Evolutionary conservation across 2,329 filamentous ascomycete species (phyloP), one percentile per base, ranked within the genome.

Genomic region (Fusarium verrucosum): DNA sequence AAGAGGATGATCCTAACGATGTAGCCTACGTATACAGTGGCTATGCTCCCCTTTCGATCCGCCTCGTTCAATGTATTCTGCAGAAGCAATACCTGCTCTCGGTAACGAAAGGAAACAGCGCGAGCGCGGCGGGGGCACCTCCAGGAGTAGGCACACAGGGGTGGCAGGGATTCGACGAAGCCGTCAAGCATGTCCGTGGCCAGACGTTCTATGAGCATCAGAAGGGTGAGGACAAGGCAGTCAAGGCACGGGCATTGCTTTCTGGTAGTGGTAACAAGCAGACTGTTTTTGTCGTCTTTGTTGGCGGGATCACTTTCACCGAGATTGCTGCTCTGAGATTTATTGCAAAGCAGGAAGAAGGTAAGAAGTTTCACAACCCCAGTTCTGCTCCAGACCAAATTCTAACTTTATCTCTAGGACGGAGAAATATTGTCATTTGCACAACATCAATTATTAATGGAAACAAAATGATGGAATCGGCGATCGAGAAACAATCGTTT

Each of bases 1-100:
- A 96, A 73, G 95, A 99, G 77, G 89, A 95, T 58, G 91, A 96
- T 42, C 95, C 95, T 4, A 92, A 95, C 71, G 95, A 99, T 71
- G 89, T 98, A 61, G 91, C 94, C n/a, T 99, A 99, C 72, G 94
- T 97, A 11, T 99, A 98, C 78, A 96, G 92, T 65, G 96, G 95
- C 49, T 99, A 98, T 74, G 95, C 96, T 6, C 96, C 95, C 0
- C 84, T 99, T 13, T 96, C 92, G 40, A 87, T 98, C 50, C 89
- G 95, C 16, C 85, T 99, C 6, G 90, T 99, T 7, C 96, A 99
- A 77, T 95, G 92, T 74, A 86, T 98, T 45, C 79, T 99, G 43
- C 94, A 98, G 76, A 99, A 99, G 76, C 87, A 92, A 54, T 91
- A 94, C 68, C 81, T 99, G 26, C 81, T 89, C 54, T 87, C 86